These are phyloP conservation scores for Starmerella apicola DNA, from an alignment of 805 yeast genomes.

Conservation along the genomic window DNA sequence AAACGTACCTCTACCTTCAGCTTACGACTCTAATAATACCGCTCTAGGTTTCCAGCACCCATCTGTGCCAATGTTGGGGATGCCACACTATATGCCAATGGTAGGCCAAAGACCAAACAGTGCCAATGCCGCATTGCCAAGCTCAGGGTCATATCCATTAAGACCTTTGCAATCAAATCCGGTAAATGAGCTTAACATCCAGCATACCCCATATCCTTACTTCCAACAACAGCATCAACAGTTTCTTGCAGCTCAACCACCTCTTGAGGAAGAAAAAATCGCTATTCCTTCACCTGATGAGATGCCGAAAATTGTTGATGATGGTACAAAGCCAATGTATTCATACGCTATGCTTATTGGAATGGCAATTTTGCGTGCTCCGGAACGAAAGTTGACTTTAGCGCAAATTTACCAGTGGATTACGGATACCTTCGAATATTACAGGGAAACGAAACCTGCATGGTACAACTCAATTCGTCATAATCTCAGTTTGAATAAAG, in stretches of 20 bases:
- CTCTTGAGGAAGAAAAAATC: not conserved
- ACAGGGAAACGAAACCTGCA: conserved; percentile 74
- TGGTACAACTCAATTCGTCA: conserved; percentile 98
- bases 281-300: conserved; percentile 18
- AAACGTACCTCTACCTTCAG: too few relatives aligned
- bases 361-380: conserved; percentile 79
- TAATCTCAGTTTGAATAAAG: conserved; percentile 82
- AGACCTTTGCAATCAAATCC: too few relatives aligned
- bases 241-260: not conserved
- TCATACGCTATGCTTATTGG: conserved; percentile 91
- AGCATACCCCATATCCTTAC: too few relatives aligned
- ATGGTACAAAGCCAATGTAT: conserved; percentile 74
- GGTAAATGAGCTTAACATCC: too few relatives aligned
- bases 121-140: too few relatives aligned
- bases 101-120: too few relatives aligned
- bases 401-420: conserved; percentile 91
- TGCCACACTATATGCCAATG: too few relatives aligned
- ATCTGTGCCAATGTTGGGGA: too few relatives aligned
- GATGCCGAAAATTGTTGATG: conserved; percentile 37
- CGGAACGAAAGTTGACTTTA: conserved; percentile 54
- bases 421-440: conserved; percentile 68
- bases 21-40: too few relatives aligned
- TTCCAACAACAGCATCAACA: too few relatives aligned
- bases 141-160: too few relatives aligned
- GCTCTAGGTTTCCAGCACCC: too few relatives aligned